Percentiles rank a stretch among this genome's conserved stretches.
Conservation (phyloP, 2,329 filamentous ascomycete genomes). For the Plectosphaerella plurivora region DNA sequence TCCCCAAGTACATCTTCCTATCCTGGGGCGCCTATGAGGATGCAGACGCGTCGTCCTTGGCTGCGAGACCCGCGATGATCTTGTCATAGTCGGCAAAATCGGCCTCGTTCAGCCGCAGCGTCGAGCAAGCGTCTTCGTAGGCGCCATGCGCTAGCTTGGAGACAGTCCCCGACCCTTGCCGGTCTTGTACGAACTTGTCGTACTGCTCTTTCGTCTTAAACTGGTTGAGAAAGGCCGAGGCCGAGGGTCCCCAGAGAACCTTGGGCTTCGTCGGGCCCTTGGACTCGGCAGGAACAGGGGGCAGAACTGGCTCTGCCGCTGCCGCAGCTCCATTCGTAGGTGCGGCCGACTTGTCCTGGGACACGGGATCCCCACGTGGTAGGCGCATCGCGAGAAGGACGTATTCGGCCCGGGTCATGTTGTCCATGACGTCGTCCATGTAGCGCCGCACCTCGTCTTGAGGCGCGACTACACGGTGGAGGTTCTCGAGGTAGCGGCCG, state of each 20-base stretch:
- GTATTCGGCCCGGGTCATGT: constrained; percentile 64
- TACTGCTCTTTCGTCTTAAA: constrained; percentile 10
- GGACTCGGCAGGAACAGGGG: constrained; percentile 1
- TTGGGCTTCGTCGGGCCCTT: constrained; percentile 8
- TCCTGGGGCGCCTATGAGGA: background rate
- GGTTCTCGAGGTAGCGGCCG: constrained; percentile 54
- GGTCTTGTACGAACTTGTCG: constrained; percentile 8
- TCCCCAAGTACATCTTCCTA: background rate
- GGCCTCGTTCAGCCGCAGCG: constrained; percentile 9
- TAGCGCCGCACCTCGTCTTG: constrained; percentile 60
- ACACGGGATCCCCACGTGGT: constrained; percentile 38
- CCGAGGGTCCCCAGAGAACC: constrained; percentile 9
- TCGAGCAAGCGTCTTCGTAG: constrained; percentile 6
- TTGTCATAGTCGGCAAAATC: constrained; percentile 9
- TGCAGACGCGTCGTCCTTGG: constrained; percentile 7
- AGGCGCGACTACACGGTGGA: constrained; percentile 58
- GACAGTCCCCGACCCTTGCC: constrained; percentile 4
- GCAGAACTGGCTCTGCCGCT: background rate
- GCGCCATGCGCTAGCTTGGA: constrained; percentile 1
- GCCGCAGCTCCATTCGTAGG: background rate
- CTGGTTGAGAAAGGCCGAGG: constrained; percentile 8
- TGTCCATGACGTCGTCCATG: constrained; percentile 68
- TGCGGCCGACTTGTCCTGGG: constrained; percentile 14
- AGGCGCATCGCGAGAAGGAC: constrained; percentile 63
- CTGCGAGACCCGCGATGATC: constrained; percentile 10